Conservation (phyloP, 2,329 filamentous ascomycete genomes). For the Gaeumannomyces sp. region DNA sequence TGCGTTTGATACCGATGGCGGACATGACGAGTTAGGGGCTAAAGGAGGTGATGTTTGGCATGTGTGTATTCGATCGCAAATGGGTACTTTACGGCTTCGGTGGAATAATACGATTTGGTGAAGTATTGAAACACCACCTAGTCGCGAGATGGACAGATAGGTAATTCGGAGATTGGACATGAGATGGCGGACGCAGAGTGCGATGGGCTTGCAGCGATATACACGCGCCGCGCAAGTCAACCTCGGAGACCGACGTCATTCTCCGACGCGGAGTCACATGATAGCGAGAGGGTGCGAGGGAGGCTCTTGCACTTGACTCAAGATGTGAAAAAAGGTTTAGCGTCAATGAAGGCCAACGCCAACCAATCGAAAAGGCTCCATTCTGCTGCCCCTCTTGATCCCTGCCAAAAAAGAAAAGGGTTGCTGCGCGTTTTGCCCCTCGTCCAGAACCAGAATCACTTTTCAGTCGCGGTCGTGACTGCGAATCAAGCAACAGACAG, state of each 20-base stretch:
- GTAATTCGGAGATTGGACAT: background rate
- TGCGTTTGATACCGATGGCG: background rate
- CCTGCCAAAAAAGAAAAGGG: too few relatives aligned
- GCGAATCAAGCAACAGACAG: too few relatives aligned
- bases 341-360: background rate
- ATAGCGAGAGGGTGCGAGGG: background rate
- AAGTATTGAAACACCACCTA: background rate
- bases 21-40: background rate
- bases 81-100: too few relatives aligned
- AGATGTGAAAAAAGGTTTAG: background rate
- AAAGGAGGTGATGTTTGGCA: background rate
- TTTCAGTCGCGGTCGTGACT: too few relatives aligned
- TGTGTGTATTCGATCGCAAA: background rate
- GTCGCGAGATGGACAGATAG: too few relatives aligned
- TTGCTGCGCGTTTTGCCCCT: background rate
- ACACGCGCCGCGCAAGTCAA: background rate
- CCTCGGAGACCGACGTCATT: background rate
- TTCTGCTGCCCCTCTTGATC: background rate
- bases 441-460: background rate
- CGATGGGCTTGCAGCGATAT: too few relatives aligned
- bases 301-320: too few relatives aligned
- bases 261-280: background rate
- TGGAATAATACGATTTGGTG: background rate
- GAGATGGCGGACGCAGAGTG: background rate
- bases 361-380: too few relatives aligned